Evolutionary conservation across 2,329 filamentous ascomycete genomes (phyloP).

Genomic region (Cladophialophora chaetospira): DNA sequence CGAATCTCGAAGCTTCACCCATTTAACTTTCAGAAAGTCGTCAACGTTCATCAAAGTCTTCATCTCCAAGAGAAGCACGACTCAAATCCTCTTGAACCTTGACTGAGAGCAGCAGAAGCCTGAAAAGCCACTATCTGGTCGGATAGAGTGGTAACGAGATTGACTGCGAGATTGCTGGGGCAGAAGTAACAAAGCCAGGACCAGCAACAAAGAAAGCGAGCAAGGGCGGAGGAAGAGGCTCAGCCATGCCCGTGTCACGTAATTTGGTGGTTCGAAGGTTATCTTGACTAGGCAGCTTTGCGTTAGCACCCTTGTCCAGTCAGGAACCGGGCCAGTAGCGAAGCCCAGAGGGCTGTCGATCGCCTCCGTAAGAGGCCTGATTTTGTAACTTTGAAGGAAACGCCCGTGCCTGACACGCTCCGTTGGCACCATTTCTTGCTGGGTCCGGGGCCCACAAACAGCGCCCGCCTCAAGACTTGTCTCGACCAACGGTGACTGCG

Average conservation of each 20-base stretch:
- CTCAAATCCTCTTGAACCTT: neutral
- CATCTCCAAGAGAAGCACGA: neutral
- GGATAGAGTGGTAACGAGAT: conserved; percentile 17
- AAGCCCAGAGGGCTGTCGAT: neutral
- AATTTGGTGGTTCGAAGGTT: conserved; percentile 13
- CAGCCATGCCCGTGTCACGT: conserved; percentile 18
- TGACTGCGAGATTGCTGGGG: conserved; percentile 23
- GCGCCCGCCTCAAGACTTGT: conserved; percentile 15
- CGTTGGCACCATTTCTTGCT: conserved; percentile 7
- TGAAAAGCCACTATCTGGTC: conserved; percentile 13
- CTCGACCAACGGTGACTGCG: conserved; percentile 12
- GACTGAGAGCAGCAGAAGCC: neutral
- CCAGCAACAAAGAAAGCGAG: neutral
- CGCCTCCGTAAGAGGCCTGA: neutral
- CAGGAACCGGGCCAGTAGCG: neutral
- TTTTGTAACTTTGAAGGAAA: conserved; percentile 2
- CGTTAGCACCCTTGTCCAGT: conserved; percentile 1
- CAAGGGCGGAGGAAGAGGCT: conserved; percentile 1
- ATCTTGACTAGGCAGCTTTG: conserved; percentile 3
- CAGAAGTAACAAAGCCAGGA: conserved; percentile 7
- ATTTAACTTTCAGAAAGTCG: neutral
- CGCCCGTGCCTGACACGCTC: conserved; percentile 6
- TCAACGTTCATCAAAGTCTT: neutral
- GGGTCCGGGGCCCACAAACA: conserved; percentile 6
- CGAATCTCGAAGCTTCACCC: neutral